Evolutionary conservation across 805 yeast species (phyloP), one percentile per base, ranked within the genome.

Genomic region (Wickerhamiella cacticola): DNA sequence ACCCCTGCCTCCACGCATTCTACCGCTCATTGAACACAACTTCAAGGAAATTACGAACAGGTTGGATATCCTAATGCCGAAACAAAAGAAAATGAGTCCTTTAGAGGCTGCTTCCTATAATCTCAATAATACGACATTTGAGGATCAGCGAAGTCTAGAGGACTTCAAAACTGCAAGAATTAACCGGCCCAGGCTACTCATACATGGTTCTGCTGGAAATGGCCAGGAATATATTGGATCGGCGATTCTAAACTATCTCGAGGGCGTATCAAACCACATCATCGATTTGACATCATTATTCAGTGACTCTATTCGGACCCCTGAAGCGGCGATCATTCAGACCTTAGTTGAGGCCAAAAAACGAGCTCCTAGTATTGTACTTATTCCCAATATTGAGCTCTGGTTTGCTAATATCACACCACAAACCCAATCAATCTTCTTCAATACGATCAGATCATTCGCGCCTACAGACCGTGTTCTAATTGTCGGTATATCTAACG

Each of bases 181-280:
- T 1, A 88, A 79, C 61, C 76, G 83, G 53, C 99, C 99, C 1
- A 75, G 92, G 53, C 64, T 92, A 26, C 65, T 87, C 23, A 69
- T 92, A 2, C 65, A 77, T 39, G 96, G 97, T 4, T 67, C 68
- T 1, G 66, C 70, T 12, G 96, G 97, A 0, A 75, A 75, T 62
- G 99, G 97, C 1, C 96, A 88, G 58, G 82, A 78, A 53, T 87
- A 89, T 60, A 61, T 92, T 7, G 81, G 87, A 3, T 71, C 87
- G 2, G 96, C 97, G 0, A 69, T 88, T 8, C 67, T 89, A 46
- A 82, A 86, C 57, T 72, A 78, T 54, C 67, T 92, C 45, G 98
- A 92, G 64, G 95, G 96, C 0, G 85, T 80, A 57, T 89, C 86
- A 58, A 79, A 86, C 12, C 96, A 92, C 61, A 75, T 82, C 1